Percentiles rank a stretch among this genome's conserved stretches.
Evolutionary conservation across 2,329 filamentous ascomycete species (phyloP).

Genomic region (Penicillium hordei): DNA sequence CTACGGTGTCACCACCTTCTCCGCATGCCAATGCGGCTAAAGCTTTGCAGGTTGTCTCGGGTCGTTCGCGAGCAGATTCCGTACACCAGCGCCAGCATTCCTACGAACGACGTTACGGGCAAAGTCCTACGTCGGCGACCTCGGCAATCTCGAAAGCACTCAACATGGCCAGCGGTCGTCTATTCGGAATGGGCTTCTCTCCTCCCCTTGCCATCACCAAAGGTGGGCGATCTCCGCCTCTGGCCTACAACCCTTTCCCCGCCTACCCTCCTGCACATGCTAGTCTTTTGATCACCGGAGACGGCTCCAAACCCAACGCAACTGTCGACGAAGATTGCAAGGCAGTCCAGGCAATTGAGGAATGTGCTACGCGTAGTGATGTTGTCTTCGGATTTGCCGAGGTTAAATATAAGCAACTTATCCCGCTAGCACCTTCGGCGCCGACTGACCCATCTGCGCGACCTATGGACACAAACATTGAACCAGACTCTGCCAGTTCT

Average conservation of each 20-base stretch:
- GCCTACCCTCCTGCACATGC: slow-evolving; percentile 74
- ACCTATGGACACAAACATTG: slow-evolving; percentile 30
- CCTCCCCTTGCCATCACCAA: slow-evolving; percentile 49
- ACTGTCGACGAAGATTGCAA: slow-evolving; percentile 75
- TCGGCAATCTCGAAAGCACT: slow-evolving; percentile 94
- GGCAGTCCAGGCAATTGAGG: slow-evolving; percentile 80
- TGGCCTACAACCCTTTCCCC: slow-evolving; percentile 69
- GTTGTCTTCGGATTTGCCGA: slow-evolving; percentile 97
- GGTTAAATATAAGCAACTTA: slow-evolving; percentile 97
- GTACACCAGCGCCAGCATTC: slow-evolving; percentile 73
- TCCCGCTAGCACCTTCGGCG: slow-evolving; percentile 76
- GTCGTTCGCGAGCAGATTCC: slow-evolving; percentile 60
- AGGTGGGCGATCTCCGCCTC: slow-evolving; percentile 48
- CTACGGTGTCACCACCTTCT: slow-evolving; percentile 68
- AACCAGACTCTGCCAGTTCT: slow-evolving; percentile 48
- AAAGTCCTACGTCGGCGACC: slow-evolving; percentile 72
- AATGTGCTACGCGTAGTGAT: slow-evolving; percentile 87
- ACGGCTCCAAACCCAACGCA: slow-evolving; percentile 59
- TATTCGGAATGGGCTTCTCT: slow-evolving; percentile 53
- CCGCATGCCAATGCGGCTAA: slow-evolving; percentile 66
- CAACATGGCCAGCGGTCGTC: slow-evolving; percentile 76
- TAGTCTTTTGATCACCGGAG: slow-evolving; percentile 63
- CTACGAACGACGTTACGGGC: slow-evolving; percentile 76
- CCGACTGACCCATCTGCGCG: slow-evolving; percentile 36
- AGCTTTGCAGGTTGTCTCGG: slow-evolving; percentile 71